Evolutionary conservation across 2,329 filamentous ascomycete genomes (phyloP), one percentile per base, ranked within the genome.

Genomic region (Fusarium chlamydosporum): DNA sequence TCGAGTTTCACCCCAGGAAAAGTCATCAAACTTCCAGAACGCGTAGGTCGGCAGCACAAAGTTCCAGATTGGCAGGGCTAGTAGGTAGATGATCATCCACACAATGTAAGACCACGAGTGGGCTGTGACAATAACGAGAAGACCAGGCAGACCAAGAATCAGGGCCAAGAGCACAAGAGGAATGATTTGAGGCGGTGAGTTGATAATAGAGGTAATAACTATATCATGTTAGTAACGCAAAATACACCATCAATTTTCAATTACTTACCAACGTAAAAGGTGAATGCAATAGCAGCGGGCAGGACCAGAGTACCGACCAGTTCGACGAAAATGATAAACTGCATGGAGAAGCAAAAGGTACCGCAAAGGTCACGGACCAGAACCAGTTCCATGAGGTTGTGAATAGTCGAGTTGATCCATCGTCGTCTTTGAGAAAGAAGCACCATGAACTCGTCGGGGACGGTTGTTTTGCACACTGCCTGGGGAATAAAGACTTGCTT

Each of bases 1-100:
- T 66, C 96, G 89, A 56, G 96, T 99, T 69, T 99, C 96, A 76
- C 96, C 96, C 96, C 96, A 99, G 59, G 92, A 97, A 85, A 99
- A 99, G 83, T 99, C 96, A 79, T 99, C 96, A 78, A 99, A 99
- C 82, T 99, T 98, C 96, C 96, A 99, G 85, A 95, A 99, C 4
- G 96, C 92, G 78, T 99, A 99, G 9, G 89, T 88, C 0, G 96
- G 96, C 10, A 99, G 89, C 37, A 99, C 86, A 78, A 99, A 97
- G 81, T 99, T 99, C 96, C 96, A 99, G 60, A 99, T 87, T 1
- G 96, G 96, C 2, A 99, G 88, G 1, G 96, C 97, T 45, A 94
- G 55, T 18, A 99, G 88, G 79, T 99, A 99, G 79, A 98, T 96
- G 42, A 96, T 78, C 96, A 99, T 98, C 96, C 96, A 99, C 42